Percentiles rank a stretch among this genome's conserved stretches.
phyloP scores from a whole-genome alignment of 2,329 filamentous ascomycete species.

The Aspergillus novofumigatus region DNA sequence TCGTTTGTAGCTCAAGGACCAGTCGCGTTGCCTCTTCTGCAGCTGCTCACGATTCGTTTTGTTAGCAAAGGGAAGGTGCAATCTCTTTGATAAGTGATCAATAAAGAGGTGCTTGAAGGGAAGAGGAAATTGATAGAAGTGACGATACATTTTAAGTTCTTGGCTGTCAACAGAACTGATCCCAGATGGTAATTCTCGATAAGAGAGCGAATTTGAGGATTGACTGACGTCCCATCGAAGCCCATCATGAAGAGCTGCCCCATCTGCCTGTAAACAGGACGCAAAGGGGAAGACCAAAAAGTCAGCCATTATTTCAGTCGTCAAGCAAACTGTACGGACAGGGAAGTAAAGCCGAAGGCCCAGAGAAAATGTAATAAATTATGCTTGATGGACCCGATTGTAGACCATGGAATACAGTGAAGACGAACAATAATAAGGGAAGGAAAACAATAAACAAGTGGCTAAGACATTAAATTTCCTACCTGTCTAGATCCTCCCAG shows the following conservation, averaged over 20 bases:
- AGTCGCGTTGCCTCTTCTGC: slow-evolving; percentile 84
- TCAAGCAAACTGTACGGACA: background rate
- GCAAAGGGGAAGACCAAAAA: slow-evolving; percentile 55
- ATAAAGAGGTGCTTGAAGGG: background rate
- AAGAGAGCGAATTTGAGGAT: slow-evolving; percentile 58
- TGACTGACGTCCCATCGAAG: slow-evolving; percentile 62
- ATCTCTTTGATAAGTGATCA: background rate
- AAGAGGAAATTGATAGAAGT: slow-evolving; percentile 28
- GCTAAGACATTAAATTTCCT: slow-evolving; percentile 21
- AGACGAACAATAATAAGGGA: slow-evolving; percentile 34
- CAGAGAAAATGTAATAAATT: background rate
- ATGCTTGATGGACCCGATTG: background rate
- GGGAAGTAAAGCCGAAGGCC: background rate
- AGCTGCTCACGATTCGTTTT: slow-evolving; percentile 53
- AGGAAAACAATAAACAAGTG: slow-evolving; percentile 3
- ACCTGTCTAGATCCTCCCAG: slow-evolving; percentile 41
- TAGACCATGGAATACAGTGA: background rate
- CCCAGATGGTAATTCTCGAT: slow-evolving; percentile 73
- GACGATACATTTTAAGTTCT: slow-evolving; percentile 60
- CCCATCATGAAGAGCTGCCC: slow-evolving; percentile 64
- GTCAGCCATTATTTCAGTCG: slow-evolving; percentile 27
- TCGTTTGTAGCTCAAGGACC: slow-evolving; percentile 86
- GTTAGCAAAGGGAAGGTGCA: slow-evolving; percentile 3
- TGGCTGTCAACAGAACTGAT: slow-evolving; percentile 67
- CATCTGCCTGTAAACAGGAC: slow-evolving; percentile 60